phyloP scores from a whole-genome alignment of 768 basidiomycete genomes.

The Mycena metata region DNA sequence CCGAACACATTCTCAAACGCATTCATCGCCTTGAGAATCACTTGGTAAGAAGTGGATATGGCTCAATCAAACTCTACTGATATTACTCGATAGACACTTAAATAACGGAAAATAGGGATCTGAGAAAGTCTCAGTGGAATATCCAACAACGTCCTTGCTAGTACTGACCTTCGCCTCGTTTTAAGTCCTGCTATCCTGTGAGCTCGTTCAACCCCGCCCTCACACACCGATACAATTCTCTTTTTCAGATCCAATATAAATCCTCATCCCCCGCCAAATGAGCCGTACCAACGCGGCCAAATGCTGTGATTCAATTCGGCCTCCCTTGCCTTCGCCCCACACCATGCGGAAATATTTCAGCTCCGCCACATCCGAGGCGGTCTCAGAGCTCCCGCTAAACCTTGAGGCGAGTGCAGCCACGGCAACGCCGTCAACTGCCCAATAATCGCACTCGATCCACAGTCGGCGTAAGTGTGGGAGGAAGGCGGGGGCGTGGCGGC shows the following conservation, averaged over 20 bases:
- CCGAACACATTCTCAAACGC: too few species aligned
- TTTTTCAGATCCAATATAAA: slow-evolving; percentile 1
- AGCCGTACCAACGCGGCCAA: not conserved
- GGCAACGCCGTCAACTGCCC: not conserved
- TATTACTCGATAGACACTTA: too few species aligned
- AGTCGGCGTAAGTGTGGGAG: not conserved
- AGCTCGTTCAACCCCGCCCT: too few species aligned
- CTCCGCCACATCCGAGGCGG: not conserved
- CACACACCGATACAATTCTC: not conserved
- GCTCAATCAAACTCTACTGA: too few species aligned
- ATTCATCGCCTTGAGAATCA: too few species aligned
- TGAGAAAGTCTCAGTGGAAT: too few species aligned
- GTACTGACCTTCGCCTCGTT: too few species aligned
- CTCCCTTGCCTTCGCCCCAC: not conserved
- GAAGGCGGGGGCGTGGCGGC: not conserved
- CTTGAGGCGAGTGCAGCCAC: slow-evolving; percentile 5
- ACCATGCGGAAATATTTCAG: slow-evolving; percentile 1
- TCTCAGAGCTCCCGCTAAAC: not conserved
- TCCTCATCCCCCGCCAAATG: not conserved
- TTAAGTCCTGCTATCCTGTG: too few species aligned
- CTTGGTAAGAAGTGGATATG: too few species aligned
- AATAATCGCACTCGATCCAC: slow-evolving; percentile 4
- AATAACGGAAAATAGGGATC: too few species aligned
- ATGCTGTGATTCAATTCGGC: not conserved
- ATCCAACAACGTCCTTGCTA: too few species aligned